Evolutionary conservation across 108 stramenopile genomes (phyloP).

Genomic region (Epithemia pelagica): DNA sequence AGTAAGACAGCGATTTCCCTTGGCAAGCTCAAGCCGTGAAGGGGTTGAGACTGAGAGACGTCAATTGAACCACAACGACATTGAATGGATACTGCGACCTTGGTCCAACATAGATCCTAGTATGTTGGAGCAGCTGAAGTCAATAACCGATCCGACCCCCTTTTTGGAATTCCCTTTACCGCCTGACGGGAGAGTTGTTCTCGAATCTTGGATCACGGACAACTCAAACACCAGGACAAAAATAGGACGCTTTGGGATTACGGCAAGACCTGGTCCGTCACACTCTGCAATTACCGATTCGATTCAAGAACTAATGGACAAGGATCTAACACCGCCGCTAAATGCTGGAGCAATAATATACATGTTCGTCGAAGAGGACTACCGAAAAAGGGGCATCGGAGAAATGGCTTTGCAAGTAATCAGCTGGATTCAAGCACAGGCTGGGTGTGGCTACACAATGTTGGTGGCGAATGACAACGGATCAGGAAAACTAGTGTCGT

Average conservation of each 20-base stretch:
- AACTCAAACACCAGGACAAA: constrained; percentile 30
- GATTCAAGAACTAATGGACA: constrained; percentile 49
- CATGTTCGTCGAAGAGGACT: constrained; percentile 73
- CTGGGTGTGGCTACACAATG: constrained; percentile 62
- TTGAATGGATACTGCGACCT: not conserved
- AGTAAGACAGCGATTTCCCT: no score
- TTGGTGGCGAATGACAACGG: constrained; percentile 75
- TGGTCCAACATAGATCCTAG: no score
- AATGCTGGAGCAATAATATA: constrained; percentile 68
- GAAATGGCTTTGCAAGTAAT: constrained; percentile 67
- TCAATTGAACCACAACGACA: not conserved
- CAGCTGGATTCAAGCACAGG: constrained; percentile 53
- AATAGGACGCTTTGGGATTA: constrained; percentile 73
- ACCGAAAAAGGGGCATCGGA: constrained; percentile 45
- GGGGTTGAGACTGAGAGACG: not conserved
- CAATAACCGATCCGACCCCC: no score
- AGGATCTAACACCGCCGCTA: constrained; percentile 22
- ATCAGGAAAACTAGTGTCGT: constrained; percentile 51
- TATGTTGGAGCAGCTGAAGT: no score
- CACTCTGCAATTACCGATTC: constrained; percentile 53
- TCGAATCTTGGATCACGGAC: constrained; percentile 47
- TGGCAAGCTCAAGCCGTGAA: no score
- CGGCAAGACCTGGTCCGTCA: constrained; percentile 54
- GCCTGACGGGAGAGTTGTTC: constrained; percentile 31
- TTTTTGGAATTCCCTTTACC: not conserved